Evolutionary conservation across 176 grass and related monocot species (phyloP), one percentile per base, ranked within the genome.

Genomic region (Metroxylon sagu): DNA sequence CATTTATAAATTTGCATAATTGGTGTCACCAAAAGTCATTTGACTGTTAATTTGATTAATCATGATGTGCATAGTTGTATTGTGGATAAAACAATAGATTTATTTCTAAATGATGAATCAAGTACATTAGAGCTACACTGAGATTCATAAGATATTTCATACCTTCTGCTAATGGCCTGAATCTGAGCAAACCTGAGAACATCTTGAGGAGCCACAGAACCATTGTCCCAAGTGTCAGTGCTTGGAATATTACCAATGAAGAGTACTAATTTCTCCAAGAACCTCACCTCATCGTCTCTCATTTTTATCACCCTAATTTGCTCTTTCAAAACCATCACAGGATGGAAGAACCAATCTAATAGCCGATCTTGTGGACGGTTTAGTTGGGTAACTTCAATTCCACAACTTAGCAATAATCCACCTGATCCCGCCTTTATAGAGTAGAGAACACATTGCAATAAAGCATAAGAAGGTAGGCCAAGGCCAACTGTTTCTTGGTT

Each of bases 161-260:
- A 89, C 90, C 90, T 86, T 79, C 85, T 79, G 57, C 86, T 95
- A 35, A 95, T 95, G 6, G 90, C 90, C 64, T 95, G 86, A 64
- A 95, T 90, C 43, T 87, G 86, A 54, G 77, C 90, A 57, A 71
- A 25, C 57, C 90, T 78, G 6, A 95, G 71, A 29, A 60, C 75
- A 55, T 95, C 90, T 49, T 78, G 74, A 25, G 77, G 74, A 16
- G 19, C 60, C 29, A 57, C 65, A 16, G 60, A 76, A 28, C 77
- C 77, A 31, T 76, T 83, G 29, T 77, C 80, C 83, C 76, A 76
- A 52, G 31, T 64, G n/a, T 58, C 25, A 4, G 71, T 55, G 0
- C 49, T 19, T 3, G 72, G 51, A 14, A 64, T 53, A 26, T 84
- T 67, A 51, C 90, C 79, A 15, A 80, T 59, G 12, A 84, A 89